Conservation (phyloP, 371 early-diverging fungal genomes). For the Lichtheimia hyalospora region DNA sequence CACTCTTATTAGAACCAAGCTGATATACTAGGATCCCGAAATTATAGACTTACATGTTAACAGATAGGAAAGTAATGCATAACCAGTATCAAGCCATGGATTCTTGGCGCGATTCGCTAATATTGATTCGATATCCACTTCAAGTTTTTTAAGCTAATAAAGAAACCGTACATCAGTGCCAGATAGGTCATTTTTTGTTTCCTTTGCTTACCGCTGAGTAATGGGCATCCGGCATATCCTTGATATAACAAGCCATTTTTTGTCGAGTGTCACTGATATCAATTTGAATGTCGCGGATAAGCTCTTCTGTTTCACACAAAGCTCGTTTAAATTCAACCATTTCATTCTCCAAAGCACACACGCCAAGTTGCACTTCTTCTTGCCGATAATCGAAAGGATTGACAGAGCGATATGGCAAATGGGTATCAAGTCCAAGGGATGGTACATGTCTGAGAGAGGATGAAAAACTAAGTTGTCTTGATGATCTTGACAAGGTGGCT, state of each 20-base stretch:
- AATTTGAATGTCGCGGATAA: conserved; percentile 33
- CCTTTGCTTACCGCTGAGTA: conserved; percentile 37
- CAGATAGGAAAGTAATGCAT: conserved; percentile 44
- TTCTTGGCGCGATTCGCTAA: conserved; percentile 48
- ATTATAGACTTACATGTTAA: conserved; percentile 33
- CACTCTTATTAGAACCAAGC: too few species aligned
- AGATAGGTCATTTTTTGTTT: background rate
- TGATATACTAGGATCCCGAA: too few species aligned
- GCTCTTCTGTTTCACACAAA: conserved; percentile 29
- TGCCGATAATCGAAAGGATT: conserved; percentile 31
- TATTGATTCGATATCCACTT: conserved; percentile 47
- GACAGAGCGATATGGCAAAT: conserved; percentile 15
- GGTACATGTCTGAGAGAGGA: conserved; percentile 13
- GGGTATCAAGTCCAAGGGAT: conserved; percentile 19
- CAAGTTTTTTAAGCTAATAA: conserved; percentile 41
- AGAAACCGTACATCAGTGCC: background rate
- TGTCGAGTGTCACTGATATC: conserved; percentile 35
- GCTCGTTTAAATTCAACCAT: conserved; percentile 24
- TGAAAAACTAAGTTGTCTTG: conserved; percentile 3
- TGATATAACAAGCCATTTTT: conserved; percentile 34
- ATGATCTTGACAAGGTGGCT: background rate
- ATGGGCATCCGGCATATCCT: conserved; percentile 45
- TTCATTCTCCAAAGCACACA: conserved; percentile 20
- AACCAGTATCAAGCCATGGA: conserved; percentile 50
- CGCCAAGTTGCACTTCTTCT: conserved; percentile 21